Evolutionary conservation across 208 protist genomes (phyloP).

Genomic region (Zelonia costaricensis): DNA sequence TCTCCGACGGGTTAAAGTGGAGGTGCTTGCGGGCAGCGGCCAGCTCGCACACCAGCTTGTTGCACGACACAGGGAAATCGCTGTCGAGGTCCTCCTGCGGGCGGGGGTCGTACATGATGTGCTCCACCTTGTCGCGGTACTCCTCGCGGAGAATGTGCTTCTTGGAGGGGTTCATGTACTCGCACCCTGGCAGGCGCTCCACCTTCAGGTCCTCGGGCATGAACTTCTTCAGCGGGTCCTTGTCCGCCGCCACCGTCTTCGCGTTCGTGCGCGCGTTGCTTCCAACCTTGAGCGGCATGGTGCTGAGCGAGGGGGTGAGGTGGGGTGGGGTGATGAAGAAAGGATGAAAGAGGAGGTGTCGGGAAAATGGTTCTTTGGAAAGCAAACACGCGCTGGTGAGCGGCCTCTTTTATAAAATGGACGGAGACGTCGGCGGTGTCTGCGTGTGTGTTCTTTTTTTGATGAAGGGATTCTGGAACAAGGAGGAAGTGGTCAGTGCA

Average conservation of each 20-base stretch:
- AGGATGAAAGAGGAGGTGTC: background rate
- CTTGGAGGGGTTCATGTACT: conserved; percentile 82
- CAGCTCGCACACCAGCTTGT: conserved; percentile 71
- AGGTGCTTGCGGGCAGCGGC: conserved; percentile 81
- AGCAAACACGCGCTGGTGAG: no score
- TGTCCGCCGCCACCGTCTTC: conserved; percentile 42
- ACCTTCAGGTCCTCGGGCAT: conserved; percentile 76
- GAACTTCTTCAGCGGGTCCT: conserved; percentile 54
- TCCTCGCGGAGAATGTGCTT: conserved; percentile 75
- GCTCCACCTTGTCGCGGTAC: conserved; percentile 75
- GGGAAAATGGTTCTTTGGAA: no score
- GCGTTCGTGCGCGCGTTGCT: conserved; percentile 9
- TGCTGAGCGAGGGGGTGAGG: conserved; percentile 1
- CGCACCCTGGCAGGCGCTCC: conserved; percentile 68
- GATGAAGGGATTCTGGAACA: no score
- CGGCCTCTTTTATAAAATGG: no score
- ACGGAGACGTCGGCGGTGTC: no score
- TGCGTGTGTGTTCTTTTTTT: no score
- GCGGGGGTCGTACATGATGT: conserved; percentile 91
- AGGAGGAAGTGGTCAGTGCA: no score
- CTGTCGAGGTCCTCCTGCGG: conserved; percentile 52
- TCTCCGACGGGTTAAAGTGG: conserved; percentile 90
- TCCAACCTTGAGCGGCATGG: conserved; percentile 11
- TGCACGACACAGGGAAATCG: conserved; percentile 72
- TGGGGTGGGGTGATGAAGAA: background rate